These are phyloP conservation scores for Thuja plicata DNA, from an alignment of 83 land plant genomes.

Conservation along the genomic window DNA sequence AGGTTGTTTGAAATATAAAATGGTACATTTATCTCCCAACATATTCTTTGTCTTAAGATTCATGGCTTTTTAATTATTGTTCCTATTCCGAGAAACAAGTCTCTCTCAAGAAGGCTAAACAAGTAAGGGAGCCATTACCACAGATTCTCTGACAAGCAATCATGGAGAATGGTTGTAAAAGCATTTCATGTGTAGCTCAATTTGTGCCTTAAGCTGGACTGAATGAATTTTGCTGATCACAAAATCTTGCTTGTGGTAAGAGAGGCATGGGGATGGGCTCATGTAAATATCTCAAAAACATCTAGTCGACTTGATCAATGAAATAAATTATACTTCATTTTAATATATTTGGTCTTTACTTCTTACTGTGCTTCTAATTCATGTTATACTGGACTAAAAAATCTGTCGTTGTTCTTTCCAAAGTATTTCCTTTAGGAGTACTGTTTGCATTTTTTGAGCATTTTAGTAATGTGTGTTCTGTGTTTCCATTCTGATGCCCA, in stretches of 20 bases:
- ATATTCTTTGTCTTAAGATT: background rate
- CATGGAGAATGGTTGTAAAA: background rate
- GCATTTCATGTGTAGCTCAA: background rate
- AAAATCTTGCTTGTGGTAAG: background rate
- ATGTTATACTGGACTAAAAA: background rate
- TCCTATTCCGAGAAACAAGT: background rate
- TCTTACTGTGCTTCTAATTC: background rate
- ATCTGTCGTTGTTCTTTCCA: background rate
- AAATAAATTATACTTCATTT: background rate
- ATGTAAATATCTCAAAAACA: background rate
- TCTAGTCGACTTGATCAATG: background rate
- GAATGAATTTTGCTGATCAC: background rate
- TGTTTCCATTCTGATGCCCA: slow-evolving; percentile 16
- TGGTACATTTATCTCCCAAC: background rate
- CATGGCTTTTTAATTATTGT: background rate
- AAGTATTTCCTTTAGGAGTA: background rate
- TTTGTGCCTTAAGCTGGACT: background rate
- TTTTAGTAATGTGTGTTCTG: background rate
- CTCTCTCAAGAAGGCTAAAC: background rate
- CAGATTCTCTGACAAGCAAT: background rate
- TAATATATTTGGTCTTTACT: background rate
- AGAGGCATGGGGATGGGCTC: background rate
- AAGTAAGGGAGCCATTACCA: background rate
- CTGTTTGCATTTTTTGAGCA: background rate
- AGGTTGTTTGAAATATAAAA: background rate